phyloP scores from a whole-genome alignment of 2,329 filamentous ascomycete species.

The Ophiosphaerella narmari region DNA sequence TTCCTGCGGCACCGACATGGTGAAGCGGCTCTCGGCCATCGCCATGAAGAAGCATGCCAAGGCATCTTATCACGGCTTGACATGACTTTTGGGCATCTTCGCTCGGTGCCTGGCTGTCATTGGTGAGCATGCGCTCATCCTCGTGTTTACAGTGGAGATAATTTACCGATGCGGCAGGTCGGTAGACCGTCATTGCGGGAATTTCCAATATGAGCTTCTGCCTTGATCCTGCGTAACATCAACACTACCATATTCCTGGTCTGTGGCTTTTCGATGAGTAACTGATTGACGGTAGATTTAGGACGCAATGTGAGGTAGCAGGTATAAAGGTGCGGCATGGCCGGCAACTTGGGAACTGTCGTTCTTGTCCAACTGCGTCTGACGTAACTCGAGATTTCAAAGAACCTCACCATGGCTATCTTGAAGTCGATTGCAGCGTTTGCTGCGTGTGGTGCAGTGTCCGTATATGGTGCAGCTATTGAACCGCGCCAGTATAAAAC shows the following conservation, averaged over 20 bases:
- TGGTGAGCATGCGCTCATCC: conserved; percentile 11
- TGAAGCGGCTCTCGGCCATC: conserved; percentile 18
- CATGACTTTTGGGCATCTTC: conserved; percentile 21
- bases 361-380: conserved; percentile 2
- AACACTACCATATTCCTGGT: conserved; percentile 14
- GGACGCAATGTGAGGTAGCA: background rate
- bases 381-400: background rate
- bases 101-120: conserved; percentile 10
- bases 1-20: background rate
- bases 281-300: conserved; percentile 1
- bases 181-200: conserved; percentile 8
- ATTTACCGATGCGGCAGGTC: conserved; percentile 27
- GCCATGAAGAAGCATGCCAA: conserved; percentile 24
- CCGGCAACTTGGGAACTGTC: background rate
- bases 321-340: conserved; percentile 17
- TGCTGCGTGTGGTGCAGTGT: conserved; percentile 23
- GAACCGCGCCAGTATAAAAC: conserved; percentile 26
- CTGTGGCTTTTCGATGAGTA: conserved; percentile 7
- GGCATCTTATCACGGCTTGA: conserved; percentile 33
- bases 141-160: conserved; percentile 10
- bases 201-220: conserved; percentile 14
- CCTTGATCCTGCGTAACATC: conserved; percentile 13
- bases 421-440: conserved; percentile 29
- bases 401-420: conserved; percentile 13
- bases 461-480: conserved; percentile 27